Base-by-base conservation (phyloP, 139 green algal species). In the Diplosphaera chodatii region DNA sequence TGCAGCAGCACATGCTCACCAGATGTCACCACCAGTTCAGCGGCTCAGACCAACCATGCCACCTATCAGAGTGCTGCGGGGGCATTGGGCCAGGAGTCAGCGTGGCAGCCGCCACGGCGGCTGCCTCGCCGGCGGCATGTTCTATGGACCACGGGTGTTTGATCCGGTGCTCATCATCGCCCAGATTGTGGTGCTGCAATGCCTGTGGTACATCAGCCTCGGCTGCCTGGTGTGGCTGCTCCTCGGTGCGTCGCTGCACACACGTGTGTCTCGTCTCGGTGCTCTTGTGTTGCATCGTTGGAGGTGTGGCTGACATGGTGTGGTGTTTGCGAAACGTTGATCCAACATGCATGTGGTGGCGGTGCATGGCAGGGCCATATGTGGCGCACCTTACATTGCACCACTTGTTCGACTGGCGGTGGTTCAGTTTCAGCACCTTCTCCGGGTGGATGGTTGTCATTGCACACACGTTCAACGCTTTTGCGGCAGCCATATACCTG, bases 141-240 rank as follows among this genome's bases (percentile, higher is more conserved):
- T 75, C 28, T 72, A 75, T 68, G 76, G 76, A 16, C 28, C 34
- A 29, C 33, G 80, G 40, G 78, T 85, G 0, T 97, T 86, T 84
- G 90, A 96, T 70, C 91, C 91, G 13, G 29, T 86, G 15, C 72
- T 93, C 0, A 96, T 97, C 63, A 78, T 88, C 1, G 81, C 85
- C 0, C 91, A 97, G 68, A 97, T 97, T n/a, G 62, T 87, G 13
- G 79, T 77, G 1, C 27, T 97, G 30, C 91, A 97, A 76, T 90
- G 83, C 71, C 32, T 92, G 0, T 95, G 91, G 74, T 97, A 96
- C 70, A 41, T 93, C 4, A 86, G 64, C 48, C 59, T 95, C 22
- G 91, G 89, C 21, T 29, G 90, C 4, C 70, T 86, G 66, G 74
- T 93, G 55, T 84, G 66, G 3, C 21, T 96, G 6, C 71, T 93